Evolutionary conservation across 768 basidiomycete genomes (phyloP).

Genomic region (Serendipita sp.): DNA sequence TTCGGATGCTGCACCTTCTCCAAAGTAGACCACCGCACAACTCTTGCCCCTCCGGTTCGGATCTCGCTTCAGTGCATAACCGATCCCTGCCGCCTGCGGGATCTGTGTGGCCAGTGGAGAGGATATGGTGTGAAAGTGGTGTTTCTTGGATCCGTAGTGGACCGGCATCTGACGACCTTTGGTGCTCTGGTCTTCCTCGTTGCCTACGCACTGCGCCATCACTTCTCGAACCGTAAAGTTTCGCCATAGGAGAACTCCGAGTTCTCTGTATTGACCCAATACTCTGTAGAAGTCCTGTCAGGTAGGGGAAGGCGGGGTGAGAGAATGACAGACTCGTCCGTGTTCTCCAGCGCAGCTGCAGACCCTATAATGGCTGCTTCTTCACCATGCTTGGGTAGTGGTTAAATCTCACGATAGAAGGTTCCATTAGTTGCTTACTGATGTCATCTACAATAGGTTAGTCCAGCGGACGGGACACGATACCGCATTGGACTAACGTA

Average conservation of each 20-base stretch:
- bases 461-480: neutral
- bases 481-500: conserved; percentile 38
- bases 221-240: conserved; percentile 63
- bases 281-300: conserved; percentile 32
- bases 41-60: conserved; percentile 49
- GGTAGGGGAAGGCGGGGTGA: neutral
- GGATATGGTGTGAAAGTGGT: conserved; percentile 90
- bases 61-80: conserved; percentile 71
- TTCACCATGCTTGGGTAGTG: conserved; percentile 55
- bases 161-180: conserved; percentile 94
- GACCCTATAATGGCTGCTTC: conserved; percentile 83
- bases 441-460: conserved; percentile 46
- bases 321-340: conserved; percentile 58
- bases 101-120: conserved; percentile 89
- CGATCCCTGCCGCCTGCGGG: conserved; percentile 88
- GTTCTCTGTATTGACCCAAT: conserved; percentile 86
- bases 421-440: conserved; percentile 33
- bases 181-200: conserved; percentile 57
- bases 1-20: conserved; percentile 88
- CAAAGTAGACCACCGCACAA: conserved; percentile 80
- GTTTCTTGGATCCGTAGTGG: conserved; percentile 72
- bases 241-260: conserved; percentile 82
- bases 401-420: neutral
- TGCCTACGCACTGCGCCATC: conserved; percentile 90
- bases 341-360: conserved; percentile 64